Evolutionary conservation across 441 rosid genomes (phyloP).

Genomic region (Bruguiera hainesii): DNA sequence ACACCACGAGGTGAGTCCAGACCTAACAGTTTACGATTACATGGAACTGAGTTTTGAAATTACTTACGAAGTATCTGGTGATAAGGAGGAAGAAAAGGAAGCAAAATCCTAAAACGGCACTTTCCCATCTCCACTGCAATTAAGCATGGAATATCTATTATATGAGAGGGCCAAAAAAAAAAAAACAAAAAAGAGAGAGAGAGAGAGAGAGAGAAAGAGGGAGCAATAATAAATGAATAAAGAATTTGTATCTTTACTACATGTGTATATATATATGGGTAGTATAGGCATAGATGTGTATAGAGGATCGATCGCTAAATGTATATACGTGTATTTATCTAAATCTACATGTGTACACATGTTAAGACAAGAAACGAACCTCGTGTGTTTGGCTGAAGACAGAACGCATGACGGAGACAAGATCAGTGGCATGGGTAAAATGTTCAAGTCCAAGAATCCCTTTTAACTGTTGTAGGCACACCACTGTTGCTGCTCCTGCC

Average conservation of each 20-base stretch:
- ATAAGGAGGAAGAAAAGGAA: conserved; percentile 81
- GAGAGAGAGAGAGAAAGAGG: background rate
- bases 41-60: background rate
- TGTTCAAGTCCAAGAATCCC: conserved; percentile 76
- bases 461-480: conserved; percentile 84
- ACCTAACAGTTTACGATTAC: too few species aligned
- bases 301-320: too few species aligned
- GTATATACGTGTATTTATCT: background rate
- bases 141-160: background rate
- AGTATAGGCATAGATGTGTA: too few species aligned
- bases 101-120: conserved; percentile 69
- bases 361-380: conserved; percentile 31
- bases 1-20: too few species aligned
- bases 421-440: conserved; percentile 76
- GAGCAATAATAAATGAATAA: background rate
- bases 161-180: too few species aligned
- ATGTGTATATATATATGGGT: too few species aligned
- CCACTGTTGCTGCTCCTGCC: conserved; percentile 98
- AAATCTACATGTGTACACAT: background rate
- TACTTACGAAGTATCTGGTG: conserved; percentile 68
- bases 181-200: background rate
- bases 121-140: conserved; percentile 97
- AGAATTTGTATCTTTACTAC: background rate
- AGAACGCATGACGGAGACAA: conserved; percentile 77
- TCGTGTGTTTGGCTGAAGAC: conserved; percentile 74